A percentile compares a stretch with the other conserved stretches of the same genome.
Evolutionary conservation across 2,329 filamentous ascomycete genomes (phyloP).

Genomic region (Macrophomina phaseolina): DNA sequence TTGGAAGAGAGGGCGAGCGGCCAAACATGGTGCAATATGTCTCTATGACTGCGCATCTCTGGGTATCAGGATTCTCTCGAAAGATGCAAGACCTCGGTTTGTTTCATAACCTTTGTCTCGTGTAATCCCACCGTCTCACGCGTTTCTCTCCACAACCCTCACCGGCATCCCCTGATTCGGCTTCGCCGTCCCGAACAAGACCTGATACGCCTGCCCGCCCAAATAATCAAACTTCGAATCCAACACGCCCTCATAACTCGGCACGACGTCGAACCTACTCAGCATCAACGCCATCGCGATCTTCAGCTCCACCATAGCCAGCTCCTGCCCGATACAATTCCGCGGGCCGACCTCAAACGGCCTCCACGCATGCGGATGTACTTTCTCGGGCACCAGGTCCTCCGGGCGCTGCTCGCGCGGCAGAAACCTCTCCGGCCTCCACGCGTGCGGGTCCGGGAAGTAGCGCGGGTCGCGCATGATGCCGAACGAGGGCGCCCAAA

Average conservation of each 20-base stretch:
- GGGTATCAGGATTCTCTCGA: too few species aligned
- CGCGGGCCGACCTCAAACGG: constrained; percentile 49
- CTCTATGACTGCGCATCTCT: too few species aligned
- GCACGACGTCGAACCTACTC: constrained; percentile 34
- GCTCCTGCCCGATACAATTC: constrained; percentile 45
- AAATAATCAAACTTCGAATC: constrained; percentile 3
- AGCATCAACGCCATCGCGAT: constrained; percentile 35
- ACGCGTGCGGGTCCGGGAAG: constrained; percentile 20
- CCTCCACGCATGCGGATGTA: constrained; percentile 35
- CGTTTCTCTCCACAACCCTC: constrained; percentile 32
- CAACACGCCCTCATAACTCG: constrained; percentile 29
- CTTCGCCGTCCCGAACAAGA: constrained; percentile 37
- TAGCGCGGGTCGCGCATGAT: constrained; percentile 13
- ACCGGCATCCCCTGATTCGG: constrained; percentile 37
- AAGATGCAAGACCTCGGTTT: too few species aligned
- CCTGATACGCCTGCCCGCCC: constrained; percentile 37
- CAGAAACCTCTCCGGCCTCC: constrained; percentile 22
- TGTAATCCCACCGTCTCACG: not conserved
- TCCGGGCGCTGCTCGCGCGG: constrained; percentile 7
- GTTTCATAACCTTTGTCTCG: not conserved
- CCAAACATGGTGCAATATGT: too few species aligned
- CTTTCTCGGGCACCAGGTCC: constrained; percentile 26
- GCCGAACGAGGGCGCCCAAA: constrained; percentile 13
- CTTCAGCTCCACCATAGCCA: constrained; percentile 45
- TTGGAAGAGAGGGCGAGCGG: too few species aligned